These are phyloP conservation scores for Vigna reflexopilosa DNA, from an alignment of 306 rosid species.

Conservation along the genomic window DNA sequence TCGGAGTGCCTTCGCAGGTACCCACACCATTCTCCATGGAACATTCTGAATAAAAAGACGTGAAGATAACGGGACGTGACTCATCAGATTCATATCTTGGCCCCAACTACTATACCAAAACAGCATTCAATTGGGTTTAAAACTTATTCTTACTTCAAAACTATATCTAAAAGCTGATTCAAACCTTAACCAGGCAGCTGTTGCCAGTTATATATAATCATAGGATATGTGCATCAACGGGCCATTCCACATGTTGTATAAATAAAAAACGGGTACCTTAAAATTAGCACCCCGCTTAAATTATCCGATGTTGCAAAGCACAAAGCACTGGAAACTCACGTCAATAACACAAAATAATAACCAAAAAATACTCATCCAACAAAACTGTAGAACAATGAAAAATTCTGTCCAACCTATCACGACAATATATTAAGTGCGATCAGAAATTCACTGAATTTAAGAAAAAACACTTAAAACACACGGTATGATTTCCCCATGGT, in stretches of 20 bases:
- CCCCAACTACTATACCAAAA: no score
- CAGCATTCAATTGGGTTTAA: no score
- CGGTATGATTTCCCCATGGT: constrained; percentile 57
- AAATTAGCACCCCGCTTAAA: neutral
- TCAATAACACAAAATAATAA: constrained; percentile 7
- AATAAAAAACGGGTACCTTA: neutral
- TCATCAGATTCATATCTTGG: no score
- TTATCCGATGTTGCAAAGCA: constrained; percentile 25
- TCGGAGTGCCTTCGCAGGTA: no score
- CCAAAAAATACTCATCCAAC: constrained; percentile 28
- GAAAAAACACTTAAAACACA: constrained; percentile 39
- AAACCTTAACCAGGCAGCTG: neutral
- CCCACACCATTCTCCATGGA: no score
- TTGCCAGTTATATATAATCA: neutral
- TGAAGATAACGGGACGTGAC: no score
- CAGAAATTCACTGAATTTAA: neutral
- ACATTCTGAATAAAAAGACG: no score
- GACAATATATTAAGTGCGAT: neutral
- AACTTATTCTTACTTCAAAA: neutral
- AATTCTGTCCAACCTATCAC: constrained; percentile 29
- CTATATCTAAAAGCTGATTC: neutral
- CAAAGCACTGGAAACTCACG: constrained; percentile 27
- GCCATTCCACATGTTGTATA: neutral
- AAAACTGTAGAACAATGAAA: constrained; percentile 26
- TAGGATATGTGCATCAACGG: neutral